These are phyloP conservation scores for Podospora australis DNA, from an alignment of 495 filamentous ascomycete genomes.

Conservation along the genomic window DNA sequence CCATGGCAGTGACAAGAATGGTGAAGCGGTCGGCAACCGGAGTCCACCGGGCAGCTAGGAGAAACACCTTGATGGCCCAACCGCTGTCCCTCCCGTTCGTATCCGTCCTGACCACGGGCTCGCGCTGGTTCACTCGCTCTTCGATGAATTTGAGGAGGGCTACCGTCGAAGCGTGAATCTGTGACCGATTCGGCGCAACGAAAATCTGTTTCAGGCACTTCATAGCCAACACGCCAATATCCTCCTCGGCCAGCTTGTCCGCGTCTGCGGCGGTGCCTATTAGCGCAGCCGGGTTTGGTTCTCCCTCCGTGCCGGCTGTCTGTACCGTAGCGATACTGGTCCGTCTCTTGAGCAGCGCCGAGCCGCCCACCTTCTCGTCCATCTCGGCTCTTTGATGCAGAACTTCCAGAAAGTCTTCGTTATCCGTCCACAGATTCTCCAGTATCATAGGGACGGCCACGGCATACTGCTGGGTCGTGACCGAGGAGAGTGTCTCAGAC, in stretches of 20 bases:
- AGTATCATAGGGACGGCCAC: conserved; percentile 75
- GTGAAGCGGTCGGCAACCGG: conserved; percentile 88
- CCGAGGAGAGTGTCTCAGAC: conserved; percentile 67
- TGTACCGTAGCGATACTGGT: conserved; percentile 73
- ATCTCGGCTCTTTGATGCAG: conserved; percentile 55
- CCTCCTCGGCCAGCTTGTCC: conserved; percentile 78
- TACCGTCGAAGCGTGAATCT: conserved; percentile 66
- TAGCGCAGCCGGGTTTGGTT: conserved; percentile 62
- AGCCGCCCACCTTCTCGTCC: conserved; percentile 56
- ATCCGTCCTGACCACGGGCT: conserved; percentile 33
- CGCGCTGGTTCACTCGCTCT: conserved; percentile 47
- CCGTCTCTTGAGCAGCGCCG: conserved; percentile 54
- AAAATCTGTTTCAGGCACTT: conserved; percentile 78
- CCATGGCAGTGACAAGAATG: conserved; percentile 73
- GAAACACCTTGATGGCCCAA: conserved; percentile 76
- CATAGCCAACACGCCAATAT: conserved; percentile 75
- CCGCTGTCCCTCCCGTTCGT: conserved; percentile 39
- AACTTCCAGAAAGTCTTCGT: conserved; percentile 58
- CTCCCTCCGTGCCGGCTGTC: conserved; percentile 60
- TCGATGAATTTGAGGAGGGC: conserved; percentile 66
- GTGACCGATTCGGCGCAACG: conserved; percentile 62
- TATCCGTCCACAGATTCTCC: conserved; percentile 74
- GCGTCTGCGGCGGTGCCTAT: conserved; percentile 72
- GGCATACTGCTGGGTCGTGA: conserved; percentile 65
- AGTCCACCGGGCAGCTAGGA: conserved; percentile 71